A percentile compares a stretch with the other conserved stretches of the same genome.
Conservation (phyloP, 164 flowering plant genomes). For the Warburgia ugandensis region DNA sequence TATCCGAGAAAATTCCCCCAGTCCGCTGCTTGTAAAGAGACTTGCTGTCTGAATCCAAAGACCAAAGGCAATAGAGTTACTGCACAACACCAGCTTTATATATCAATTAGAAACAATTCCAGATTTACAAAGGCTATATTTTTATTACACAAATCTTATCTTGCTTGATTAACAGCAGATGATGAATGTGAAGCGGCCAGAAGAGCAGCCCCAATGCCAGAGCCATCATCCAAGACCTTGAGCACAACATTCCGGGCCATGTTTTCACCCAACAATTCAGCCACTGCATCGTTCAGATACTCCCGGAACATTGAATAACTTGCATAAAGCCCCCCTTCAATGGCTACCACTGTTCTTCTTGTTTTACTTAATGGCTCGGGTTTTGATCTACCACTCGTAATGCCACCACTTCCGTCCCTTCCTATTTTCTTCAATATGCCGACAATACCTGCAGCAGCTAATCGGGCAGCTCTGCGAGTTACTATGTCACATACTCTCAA, state of each 20-base stretch:
- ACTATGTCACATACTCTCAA: conserved; percentile 79
- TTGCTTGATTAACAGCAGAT: conserved; percentile 27
- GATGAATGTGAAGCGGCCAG: conserved; percentile 72
- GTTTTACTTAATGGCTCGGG: conserved; percentile 26
- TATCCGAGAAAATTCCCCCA: no score
- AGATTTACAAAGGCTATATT: conserved; percentile 31
- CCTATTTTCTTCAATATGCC: conserved; percentile 93
- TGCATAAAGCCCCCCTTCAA: conserved; percentile 71
- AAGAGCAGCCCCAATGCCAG: conserved; percentile 88
- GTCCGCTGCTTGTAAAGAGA: no score
- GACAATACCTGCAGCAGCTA: conserved; percentile 94
- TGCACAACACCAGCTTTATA: conserved; percentile 31
- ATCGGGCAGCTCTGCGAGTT: conserved; percentile 75
- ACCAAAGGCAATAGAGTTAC: conserved; percentile 9
- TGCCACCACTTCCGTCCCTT: conserved; percentile 77
- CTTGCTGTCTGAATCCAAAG: no score
- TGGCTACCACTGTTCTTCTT: conserved; percentile 74
- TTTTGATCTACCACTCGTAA: conserved; percentile 39
- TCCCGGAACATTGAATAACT: conserved; percentile 63
- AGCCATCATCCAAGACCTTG: conserved; percentile 65
- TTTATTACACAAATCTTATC: conserved; percentile 27
- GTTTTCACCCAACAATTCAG: conserved; percentile 74
- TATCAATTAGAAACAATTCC: conserved; percentile 24
- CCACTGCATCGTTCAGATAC: conserved; percentile 65
- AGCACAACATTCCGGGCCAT: conserved; percentile 59